Conservation (phyloP, 345 rosid species). For the Brassica napus region Da-Ae NC_063446.1:66996001-66996500, state of each 20-base stretch:
- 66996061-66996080: constrained; percentile 18
- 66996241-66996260: constrained; percentile 30
- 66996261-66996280: constrained; percentile 33
- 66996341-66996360: constrained; percentile 79
- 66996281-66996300: constrained; percentile 39
- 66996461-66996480: constrained; percentile 38
- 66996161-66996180: constrained; percentile 56
- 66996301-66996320: constrained; percentile 25
- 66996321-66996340: constrained; percentile 50
- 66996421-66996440: constrained; percentile 53
- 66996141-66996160: constrained; percentile 48
- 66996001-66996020: constrained; percentile 39
- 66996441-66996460: constrained; percentile 42
- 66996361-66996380: constrained; percentile 58
- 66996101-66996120: constrained; percentile 36
- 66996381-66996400: constrained; percentile 61
- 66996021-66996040: constrained; percentile 48
- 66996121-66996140: constrained; percentile 38
- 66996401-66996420: constrained; percentile 57
- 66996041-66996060: constrained; percentile 58
- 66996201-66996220: constrained; percentile 37
- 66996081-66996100: constrained; percentile 13
- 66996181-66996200: constrained; percentile 49
- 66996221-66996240: constrained; percentile 40
- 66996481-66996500: constrained; percentile 42